These are phyloP conservation scores for Flaveria brownii DNA, from an alignment of 129 eudicot genomes.

Conservation along the genomic window DNA sequence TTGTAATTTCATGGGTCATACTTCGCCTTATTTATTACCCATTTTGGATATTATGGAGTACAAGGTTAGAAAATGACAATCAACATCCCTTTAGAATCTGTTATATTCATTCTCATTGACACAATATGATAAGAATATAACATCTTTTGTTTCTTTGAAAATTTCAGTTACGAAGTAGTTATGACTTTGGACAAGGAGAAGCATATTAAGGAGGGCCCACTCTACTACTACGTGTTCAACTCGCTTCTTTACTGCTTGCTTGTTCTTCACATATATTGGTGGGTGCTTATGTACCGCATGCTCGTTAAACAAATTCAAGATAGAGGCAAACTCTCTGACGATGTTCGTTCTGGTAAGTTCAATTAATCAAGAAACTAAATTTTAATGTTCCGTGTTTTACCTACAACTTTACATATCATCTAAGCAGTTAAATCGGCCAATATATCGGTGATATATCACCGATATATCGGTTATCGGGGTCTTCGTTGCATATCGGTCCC, in stretches of 20 bases:
- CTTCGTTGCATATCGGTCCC: too few species aligned
- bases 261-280: conserved; percentile 91
- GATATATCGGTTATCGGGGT: too few species aligned
- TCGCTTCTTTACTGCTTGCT: conserved; percentile 83
- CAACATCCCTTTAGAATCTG: not conserved
- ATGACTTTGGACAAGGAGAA: conserved; percentile 74
- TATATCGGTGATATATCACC: too few species aligned
- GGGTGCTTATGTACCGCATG: conserved; percentile 95
- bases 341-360: conserved; percentile 94
- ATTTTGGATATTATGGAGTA: conserved; percentile 96
- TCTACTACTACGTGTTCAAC: conserved; percentile 84
- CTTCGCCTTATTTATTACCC: conserved; percentile 94
- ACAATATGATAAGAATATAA: not conserved
- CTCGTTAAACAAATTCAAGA: conserved; percentile 92
- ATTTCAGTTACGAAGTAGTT: conserved; percentile 76
- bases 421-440: too few species aligned
- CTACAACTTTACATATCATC: not conserved
- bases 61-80: conserved; percentile 54
- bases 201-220: conserved; percentile 66
- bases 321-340: conserved; percentile 82
- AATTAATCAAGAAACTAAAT: not conserved
- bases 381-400: not conserved
- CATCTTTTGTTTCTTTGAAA: not conserved
- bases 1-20: conserved; percentile 83
- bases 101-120: not conserved